A percentile compares a stretch with the other conserved stretches of the same genome.
These are phyloP conservation scores for Madurella fahalii DNA, from an alignment of 2,329 filamentous ascomycete genomes.

Conservation along the genomic window DNA sequence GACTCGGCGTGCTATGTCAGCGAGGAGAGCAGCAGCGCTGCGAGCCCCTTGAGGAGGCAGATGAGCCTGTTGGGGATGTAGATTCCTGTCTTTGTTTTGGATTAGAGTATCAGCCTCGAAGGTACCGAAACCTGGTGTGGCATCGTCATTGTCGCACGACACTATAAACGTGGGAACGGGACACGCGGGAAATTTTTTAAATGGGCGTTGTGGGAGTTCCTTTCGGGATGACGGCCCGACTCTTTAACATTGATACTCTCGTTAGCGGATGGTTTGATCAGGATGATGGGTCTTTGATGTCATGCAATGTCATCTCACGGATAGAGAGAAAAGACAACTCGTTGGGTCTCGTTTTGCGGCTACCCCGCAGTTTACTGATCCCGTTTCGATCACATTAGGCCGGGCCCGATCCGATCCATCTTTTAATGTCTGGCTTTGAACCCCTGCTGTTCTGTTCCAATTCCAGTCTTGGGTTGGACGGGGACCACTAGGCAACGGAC, in stretches of 20 bases:
- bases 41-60: conserved; percentile 66
- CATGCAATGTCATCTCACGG: background rate
- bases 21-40: conserved; percentile 65
- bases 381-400: no score
- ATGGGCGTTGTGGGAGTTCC: background rate
- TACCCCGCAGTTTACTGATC: no score
- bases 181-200: background rate
- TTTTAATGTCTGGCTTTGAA: no score
- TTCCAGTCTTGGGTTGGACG: no score
- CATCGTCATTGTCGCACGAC: background rate
- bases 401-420: no score
- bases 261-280: background rate
- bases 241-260: background rate
- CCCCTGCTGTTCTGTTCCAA: no score
- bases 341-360: no score
- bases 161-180: background rate
- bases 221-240: background rate
- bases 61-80: conserved; percentile 62
- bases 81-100: background rate
- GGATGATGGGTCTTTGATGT: background rate
- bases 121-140: background rate
- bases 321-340: background rate
- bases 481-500: no score
- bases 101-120: background rate
- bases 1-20: conserved; percentile 69